Evolutionary conservation across 441 rosid genomes (phyloP).

Genomic region (Populus hybrid): DNA sequence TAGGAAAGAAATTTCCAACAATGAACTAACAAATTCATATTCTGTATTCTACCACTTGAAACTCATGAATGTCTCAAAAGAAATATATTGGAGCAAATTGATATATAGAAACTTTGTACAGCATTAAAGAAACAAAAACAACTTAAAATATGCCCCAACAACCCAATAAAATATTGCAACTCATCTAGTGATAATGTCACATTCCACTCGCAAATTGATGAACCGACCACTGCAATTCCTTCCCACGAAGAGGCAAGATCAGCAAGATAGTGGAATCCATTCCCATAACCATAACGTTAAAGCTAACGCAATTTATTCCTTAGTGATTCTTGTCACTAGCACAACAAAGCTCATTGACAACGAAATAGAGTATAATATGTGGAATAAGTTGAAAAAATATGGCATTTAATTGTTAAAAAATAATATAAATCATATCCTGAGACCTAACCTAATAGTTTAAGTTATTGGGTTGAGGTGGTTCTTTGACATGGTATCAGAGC

Average conservation of each 20-base stretch:
- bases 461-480: too few relatives aligned
- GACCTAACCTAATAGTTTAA: too few relatives aligned
- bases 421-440: too few relatives aligned
- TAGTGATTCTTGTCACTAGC: neutral
- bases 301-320: neutral
- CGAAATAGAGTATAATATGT: neutral
- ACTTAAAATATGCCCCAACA: neutral
- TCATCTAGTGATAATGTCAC: neutral
- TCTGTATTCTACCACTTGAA: neutral
- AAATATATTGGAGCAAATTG: too few relatives aligned
- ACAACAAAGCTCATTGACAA: neutral
- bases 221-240: neutral
- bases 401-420: too few relatives aligned
- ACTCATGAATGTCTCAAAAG: neutral
- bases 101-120: neutral
- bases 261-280: slow-evolving; percentile 7
- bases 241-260: neutral
- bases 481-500: too few relatives aligned
- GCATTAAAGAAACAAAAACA: neutral
- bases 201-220: neutral
- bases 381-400: too few relatives aligned
- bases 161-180: neutral
- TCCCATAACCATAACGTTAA: neutral
- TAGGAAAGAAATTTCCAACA: too few relatives aligned
- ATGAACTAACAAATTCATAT: neutral